Base-by-base conservation (phyloP, 495 filamentous ascomycete genomes). In the Podospora pseudocomata region DNA sequence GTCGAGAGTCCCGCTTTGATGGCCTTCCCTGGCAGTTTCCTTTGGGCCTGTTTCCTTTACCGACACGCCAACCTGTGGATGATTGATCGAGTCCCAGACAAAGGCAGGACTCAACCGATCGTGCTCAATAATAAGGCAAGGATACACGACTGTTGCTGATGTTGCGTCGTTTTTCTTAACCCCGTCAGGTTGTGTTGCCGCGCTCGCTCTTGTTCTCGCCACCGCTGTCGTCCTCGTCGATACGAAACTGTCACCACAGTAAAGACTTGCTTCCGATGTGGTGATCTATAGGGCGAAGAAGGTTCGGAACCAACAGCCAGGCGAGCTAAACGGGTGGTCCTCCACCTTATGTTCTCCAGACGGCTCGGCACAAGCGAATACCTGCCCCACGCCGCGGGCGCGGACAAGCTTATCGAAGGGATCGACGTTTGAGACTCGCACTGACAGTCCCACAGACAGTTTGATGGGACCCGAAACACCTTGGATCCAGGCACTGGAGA, bases 381-480 rank as follows among this genome's bases (percentile, higher is more conserved):
- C n/a, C 67, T 58, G 56, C 34, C 54, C 19, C 55, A 55, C 60
- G 70, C 60, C 32, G 67, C 60, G 1, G 9, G 5, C 9, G 9
- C 6, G 39, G 39, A 49, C 65, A 64, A 69, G 67, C 65, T 67
- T 71, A 67, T 70, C 64, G 64, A 69, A 65, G 70, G 70, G 75
- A 77, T 77, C 73, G 75, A 73, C 75, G 75, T 75, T 75, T 75
- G 75, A 77, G 70, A 68, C 66, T 75, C 71, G 73, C 75, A 77
- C 71, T 72, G 73, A 75, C 75, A 64, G 71, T 64, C 63, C 73
- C 68, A 72, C 69, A 64, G 64, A 68, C 61, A 65, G 70, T 32
- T 70, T 65, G 68, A 74, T 49, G 69, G 72, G 70, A 72, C 65
- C 68, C 75, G 73, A 77, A 75, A 75, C 75, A 69, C 71, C 63